A percentile compares a stretch with the other conserved stretches of the same genome.
Evolutionary conservation across 257 asterid genomes (phyloP).

Genomic region (Misopates orontium): DNA sequence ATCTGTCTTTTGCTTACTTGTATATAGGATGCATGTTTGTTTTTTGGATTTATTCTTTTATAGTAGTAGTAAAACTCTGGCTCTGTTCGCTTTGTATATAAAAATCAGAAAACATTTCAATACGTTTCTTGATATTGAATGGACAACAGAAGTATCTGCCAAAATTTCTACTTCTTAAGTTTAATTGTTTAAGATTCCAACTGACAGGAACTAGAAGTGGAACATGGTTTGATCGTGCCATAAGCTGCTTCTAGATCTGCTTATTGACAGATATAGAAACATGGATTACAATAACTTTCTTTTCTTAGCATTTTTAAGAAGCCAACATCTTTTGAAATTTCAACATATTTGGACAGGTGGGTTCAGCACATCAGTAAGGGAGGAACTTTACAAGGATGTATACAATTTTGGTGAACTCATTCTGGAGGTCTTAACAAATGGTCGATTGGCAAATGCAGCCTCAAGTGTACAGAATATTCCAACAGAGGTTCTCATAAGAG

Average conservation of each 20-base stretch:
- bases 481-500: conserved; percentile 53
- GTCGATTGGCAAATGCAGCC: conserved; percentile 43
- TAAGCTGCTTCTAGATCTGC: neutral
- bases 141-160: no score
- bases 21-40: neutral
- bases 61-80: no score
- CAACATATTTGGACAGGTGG: conserved; percentile 49
- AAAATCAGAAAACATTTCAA: no score
- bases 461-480: conserved; percentile 28
- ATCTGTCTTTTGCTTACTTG: no score
- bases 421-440: conserved; percentile 62
- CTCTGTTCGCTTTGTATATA: no score
- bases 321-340: neutral
- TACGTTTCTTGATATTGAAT: no score
- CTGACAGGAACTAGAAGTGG: no score
- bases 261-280: neutral
- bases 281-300: neutral
- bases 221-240: no score
- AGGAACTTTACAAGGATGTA: conserved; percentile 66
- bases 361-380: conserved; percentile 38
- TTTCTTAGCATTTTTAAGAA: neutral
- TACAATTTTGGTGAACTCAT: conserved; percentile 69
- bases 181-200: no score
- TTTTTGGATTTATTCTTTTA: no score
- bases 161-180: no score